Evolutionary conservation across 2,329 filamentous ascomycete genomes (phyloP), one percentile per base, ranked within the genome.

Genomic region (Aspergillus aculeatus): DNA sequence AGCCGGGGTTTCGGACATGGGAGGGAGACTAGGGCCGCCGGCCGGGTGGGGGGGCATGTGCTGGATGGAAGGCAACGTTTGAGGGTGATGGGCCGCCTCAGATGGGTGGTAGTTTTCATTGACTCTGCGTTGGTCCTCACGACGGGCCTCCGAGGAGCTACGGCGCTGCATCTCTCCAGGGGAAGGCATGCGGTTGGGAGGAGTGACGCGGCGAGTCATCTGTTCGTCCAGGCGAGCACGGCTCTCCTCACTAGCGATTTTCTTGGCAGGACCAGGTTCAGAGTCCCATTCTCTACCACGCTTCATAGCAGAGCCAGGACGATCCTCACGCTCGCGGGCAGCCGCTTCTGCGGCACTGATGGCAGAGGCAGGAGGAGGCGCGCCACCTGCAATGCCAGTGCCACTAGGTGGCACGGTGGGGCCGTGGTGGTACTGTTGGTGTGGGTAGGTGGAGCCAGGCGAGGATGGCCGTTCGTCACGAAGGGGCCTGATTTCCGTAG

Each of bases 281-380:
- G 94, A 89, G 66, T 98, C 95, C 93, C 95, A 97, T 71, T 98
- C 95, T 52, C 93, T 88, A 74, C 88, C 84, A 59, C 95, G 86
- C 83, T 99, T 99, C 59, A 91, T 82, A 2, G 82, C 89, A 41
- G 92, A 96, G 1, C 89, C 78, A 19, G 92, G 91, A n/a, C 92
- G 85, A 47, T 88, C 85, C 58, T 96, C 89, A 62, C 83, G 76
- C 51, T 88, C 85, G 54, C 85, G 89, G 61, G 85, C 82, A 24
- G 86, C 84, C 60, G 85, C 84, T 70, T 94, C 89, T 50, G 89
- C 87, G 50, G 89, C 86, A 60, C 86, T 86, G 38, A 85, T 76
- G 53, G 87, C 86, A 61, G 86, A 84, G 31, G 88, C 83, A 64
- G 88, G 88, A 12, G 85, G 75, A 53, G 89, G 87, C 23, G 88